phyloP scores from a whole-genome alignment of 768 basidiomycete genomes.

The Tricholoma furcatifolium region DNA sequence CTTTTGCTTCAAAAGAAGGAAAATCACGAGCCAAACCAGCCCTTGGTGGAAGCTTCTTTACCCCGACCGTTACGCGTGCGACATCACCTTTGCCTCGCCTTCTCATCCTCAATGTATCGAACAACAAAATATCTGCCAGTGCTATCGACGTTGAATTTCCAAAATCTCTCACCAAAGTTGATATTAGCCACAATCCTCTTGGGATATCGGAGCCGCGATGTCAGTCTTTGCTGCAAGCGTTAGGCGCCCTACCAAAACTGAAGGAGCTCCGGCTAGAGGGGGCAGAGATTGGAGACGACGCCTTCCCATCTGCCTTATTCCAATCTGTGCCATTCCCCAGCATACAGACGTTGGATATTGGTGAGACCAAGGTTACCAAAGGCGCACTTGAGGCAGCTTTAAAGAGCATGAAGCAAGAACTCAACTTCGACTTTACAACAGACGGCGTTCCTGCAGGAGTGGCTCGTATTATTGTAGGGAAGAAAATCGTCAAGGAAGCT shows the following conservation, averaged over 20 bases:
- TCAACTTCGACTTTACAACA: constrained; percentile 53
- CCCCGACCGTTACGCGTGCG: constrained; percentile 60
- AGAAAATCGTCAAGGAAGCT: constrained; percentile 65
- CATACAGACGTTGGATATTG: constrained; percentile 61
- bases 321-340: constrained; percentile 43
- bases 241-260: constrained; percentile 49
- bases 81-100: constrained; percentile 66
- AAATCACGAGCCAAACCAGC: constrained; percentile 26
- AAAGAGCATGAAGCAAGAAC: constrained; percentile 42
- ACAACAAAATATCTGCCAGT: constrained; percentile 60
- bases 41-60: constrained; percentile 58
- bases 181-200: constrained; percentile 70
- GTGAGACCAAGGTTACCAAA: constrained; percentile 57
- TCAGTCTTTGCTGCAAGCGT: constrained; percentile 41
- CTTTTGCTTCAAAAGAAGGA: constrained; percentile 40
- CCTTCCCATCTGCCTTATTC: constrained; percentile 46
- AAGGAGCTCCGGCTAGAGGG: constrained; percentile 57
- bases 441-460: constrained; percentile 55
- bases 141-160: constrained; percentile 59
- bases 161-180: constrained; percentile 49
- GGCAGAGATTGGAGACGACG: constrained; percentile 59
- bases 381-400: constrained; percentile 47
- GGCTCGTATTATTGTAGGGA: constrained; percentile 62
- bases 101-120: constrained; percentile 57
- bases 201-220: constrained; percentile 32